Evolutionary conservation across 768 basidiomycete species (phyloP).

Genomic region (Psilocybe subaeruginosa): DNA sequence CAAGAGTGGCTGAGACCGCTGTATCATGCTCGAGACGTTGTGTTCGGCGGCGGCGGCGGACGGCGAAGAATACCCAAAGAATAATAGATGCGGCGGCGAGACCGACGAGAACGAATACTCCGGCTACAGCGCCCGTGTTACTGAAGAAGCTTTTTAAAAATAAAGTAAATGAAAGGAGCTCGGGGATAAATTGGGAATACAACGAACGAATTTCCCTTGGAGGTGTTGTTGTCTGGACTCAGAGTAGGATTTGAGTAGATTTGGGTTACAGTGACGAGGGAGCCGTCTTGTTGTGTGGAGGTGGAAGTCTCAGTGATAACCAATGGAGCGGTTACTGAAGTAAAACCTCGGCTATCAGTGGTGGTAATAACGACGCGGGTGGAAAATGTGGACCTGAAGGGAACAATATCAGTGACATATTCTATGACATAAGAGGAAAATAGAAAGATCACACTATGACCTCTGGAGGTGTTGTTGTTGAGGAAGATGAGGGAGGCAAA

Average conservation of each 20-base stretch:
- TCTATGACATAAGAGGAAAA: constrained; percentile 13
- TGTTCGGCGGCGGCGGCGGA: constrained; percentile 66
- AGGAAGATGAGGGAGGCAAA: constrained; percentile 22
- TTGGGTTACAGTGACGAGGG: constrained; percentile 60
- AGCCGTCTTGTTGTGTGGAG: constrained; percentile 57
- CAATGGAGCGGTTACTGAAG: constrained; percentile 53
- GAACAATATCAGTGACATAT: constrained; percentile 24
- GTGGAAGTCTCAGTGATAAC: constrained; percentile 59
- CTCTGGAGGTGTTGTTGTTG: constrained; percentile 2
- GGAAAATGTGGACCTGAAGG: constrained; percentile 52
- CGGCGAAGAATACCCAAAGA: constrained; percentile 71
- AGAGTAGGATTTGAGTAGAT: constrained; percentile 75
- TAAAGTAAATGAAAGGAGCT: not conserved
- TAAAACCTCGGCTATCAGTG: constrained; percentile 57
- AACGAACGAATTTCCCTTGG: constrained; percentile 54
- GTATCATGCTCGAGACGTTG: constrained; percentile 68
- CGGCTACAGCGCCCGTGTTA: constrained; percentile 90
- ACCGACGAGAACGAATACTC: constrained; percentile 89
- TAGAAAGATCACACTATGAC: not conserved
- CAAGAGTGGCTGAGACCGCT: constrained; percentile 70
- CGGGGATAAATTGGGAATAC: not conserved
- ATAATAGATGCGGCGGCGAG: constrained; percentile 71
- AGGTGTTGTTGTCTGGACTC: constrained; percentile 45
- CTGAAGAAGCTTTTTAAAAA: constrained; percentile 67
- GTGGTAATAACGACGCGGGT: constrained; percentile 60